phyloP scores from a whole-genome alignment of 2,329 filamentous ascomycete species.

The Arthrinium phaeospermum region DNA sequence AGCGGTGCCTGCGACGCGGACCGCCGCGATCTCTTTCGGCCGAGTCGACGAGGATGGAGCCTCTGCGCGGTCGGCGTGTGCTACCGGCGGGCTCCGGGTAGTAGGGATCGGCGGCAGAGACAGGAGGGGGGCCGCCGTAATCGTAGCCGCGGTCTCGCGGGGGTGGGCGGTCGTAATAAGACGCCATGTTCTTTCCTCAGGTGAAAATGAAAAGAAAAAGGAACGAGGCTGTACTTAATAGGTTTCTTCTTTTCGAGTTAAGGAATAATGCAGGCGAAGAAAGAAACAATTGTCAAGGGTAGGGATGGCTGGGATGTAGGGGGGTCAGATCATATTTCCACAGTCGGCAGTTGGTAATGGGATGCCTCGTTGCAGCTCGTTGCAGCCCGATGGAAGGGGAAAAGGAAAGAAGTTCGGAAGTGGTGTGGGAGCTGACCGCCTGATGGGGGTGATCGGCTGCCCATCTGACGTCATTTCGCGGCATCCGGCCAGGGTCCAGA shows the following conservation, averaged over 20 bases:
- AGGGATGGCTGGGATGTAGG: not conserved
- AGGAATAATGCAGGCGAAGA: not conserved
- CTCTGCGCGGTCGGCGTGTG: not conserved
- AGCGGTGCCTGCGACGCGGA: not conserved
- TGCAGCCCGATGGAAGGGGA: conserved; percentile 12
- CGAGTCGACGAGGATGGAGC: conserved; percentile 9
- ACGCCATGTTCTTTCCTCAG: not conserved
- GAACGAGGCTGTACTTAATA: not conserved
- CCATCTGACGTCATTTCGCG: conserved; percentile 4
- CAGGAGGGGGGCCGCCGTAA: not conserved
- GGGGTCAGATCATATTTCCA: not conserved
- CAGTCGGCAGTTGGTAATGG: conserved; percentile 9
- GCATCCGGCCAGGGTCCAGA: not conserved
- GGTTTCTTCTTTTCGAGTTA: not conserved
- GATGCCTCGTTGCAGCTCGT: conserved; percentile 8
- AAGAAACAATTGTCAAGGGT: not conserved
- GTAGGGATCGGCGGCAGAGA: conserved; percentile 2
- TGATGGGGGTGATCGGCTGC: conserved; percentile 7
- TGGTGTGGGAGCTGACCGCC: conserved; percentile 15
- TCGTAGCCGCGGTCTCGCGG: conserved; percentile 11
- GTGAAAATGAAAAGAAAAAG: not conserved
- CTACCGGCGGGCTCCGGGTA: not conserved
- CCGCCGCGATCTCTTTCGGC: conserved; percentile 6
- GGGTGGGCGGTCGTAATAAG: conserved; percentile 10
- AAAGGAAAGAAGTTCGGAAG: not conserved